A percentile compares a stretch with the other conserved stretches of the same genome.
These are phyloP conservation scores for Aspergillus hortae DNA, from an alignment of 2,329 filamentous ascomycete species.

Conservation along the genomic window DNA sequence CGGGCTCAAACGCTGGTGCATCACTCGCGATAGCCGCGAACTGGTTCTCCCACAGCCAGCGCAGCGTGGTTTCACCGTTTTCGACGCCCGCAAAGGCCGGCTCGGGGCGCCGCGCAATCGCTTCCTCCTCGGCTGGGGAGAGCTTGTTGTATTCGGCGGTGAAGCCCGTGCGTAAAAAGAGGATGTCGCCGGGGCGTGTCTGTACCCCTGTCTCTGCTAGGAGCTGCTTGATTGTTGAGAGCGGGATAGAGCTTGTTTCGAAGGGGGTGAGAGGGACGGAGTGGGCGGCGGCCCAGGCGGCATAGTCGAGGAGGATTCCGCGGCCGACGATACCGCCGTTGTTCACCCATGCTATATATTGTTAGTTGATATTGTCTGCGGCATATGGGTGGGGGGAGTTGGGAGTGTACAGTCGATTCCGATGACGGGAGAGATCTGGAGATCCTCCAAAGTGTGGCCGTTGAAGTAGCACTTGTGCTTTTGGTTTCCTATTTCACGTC, in stretches of 20 bases:
- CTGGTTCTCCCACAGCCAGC: conserved; percentile 57
- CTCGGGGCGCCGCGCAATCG: conserved; percentile 28
- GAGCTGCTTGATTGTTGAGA: conserved; percentile 43
- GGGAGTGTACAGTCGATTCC: conserved; percentile 36
- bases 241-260: conserved; percentile 41
- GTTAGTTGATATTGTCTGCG: neutral
- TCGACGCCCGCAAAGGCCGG: conserved; percentile 43
- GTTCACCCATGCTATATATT: conserved; percentile 31
- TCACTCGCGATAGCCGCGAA: conserved; percentile 59
- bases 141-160: conserved; percentile 42
- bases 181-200: conserved; percentile 50
- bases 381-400: neutral
- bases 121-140: conserved; percentile 33
- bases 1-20: conserved; percentile 49
- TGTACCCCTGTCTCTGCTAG: conserved; percentile 41
- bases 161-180: conserved; percentile 56
- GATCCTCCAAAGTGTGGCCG: conserved; percentile 36
- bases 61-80: conserved; percentile 46
- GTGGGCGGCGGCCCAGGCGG: conserved; percentile 40
- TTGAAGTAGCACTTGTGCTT: conserved; percentile 42
- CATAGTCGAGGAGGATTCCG: conserved; percentile 49
- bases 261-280: conserved; percentile 39
- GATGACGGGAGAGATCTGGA: conserved; percentile 35
- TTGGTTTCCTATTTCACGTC: conserved; percentile 35
- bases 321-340: conserved; percentile 44